Base-by-base conservation (phyloP, 148 eudicot species). In the Linanthus parryae region DNA sequence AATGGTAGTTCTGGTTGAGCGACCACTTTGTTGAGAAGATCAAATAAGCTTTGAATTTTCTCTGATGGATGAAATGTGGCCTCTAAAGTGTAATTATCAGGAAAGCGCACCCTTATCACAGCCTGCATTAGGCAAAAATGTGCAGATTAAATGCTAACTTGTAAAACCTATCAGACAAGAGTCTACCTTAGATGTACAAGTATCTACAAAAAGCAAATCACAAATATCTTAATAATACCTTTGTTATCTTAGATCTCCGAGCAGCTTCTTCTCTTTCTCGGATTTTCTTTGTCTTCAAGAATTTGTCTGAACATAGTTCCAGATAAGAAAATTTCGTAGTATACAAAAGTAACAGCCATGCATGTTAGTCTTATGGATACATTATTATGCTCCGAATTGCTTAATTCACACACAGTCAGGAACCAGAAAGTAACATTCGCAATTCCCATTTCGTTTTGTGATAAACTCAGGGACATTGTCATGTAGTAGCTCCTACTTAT, bases 201-300 rank as follows among this genome's bases (percentile, higher is more conserved):
- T 21, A 10, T 11, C n/a, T 11, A 9, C 0, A 20, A 12, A 44
- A 10, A 21, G 13, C 1, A 20, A 5, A 38, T 14, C 16, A 8
- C 16, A 38, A 1, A 8, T 5, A 38, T 13, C 42, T 14, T 14
- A 5, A 5, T 21, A 19, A 25, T 28, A 79, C 90, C 82, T 87
- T 86, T 7, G 84, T 76, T 15, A 75, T 60, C 60, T 31, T 87
- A 25, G 83, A 65, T 20, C 94, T 79, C 0, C 83, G 78, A 52
- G 94, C 81, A 59, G 94, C 89, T 47, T 70, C 66, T 67, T 91
- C 95, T 4, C 87, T 94, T 40, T 91, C 98, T 57, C 95, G 69
- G 33, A 83, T 64, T 59, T 91, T 87, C 43, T 72, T 71, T 0
- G 95, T 91, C 83, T 86, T 91, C 62, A 91, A 65, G 58, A 61